These are phyloP conservation scores for Globisporangium okanoganense DNA, from an alignment of 352 stramenopile species.

Conservation along the genomic window DNA sequence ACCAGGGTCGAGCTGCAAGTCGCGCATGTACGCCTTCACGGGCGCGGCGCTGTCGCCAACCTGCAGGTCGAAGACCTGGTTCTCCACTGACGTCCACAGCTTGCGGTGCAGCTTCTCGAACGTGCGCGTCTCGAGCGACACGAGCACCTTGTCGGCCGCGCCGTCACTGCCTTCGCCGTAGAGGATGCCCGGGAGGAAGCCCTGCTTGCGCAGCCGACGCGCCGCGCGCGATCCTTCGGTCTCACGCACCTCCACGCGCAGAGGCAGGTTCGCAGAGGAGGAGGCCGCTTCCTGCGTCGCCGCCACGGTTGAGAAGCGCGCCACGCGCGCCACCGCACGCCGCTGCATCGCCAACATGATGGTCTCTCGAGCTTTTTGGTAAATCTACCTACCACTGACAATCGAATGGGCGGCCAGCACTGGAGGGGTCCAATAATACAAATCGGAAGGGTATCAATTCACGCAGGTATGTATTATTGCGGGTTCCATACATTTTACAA, in stretches of 20 bases:
- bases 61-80: conserved; percentile 85
- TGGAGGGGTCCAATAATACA: not conserved
- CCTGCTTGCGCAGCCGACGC: conserved; percentile 77
- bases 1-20: conserved; percentile 81
- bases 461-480: not conserved
- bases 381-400: conserved; percentile 18
- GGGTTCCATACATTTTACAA: not conserved
- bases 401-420: conserved; percentile 9
- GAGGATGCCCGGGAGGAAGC: conserved; percentile 73
- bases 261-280: conserved; percentile 9
- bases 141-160: conserved; percentile 64
- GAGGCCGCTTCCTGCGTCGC: conserved; percentile 9
- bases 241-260: conserved; percentile 63
- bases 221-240: conserved; percentile 71
- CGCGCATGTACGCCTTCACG: conserved; percentile 84
- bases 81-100: conserved; percentile 83
- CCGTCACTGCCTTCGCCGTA: conserved; percentile 80
- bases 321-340: conserved; percentile 30
- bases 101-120: conserved; percentile 87
- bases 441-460: not conserved
- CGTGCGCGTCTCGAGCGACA: conserved; percentile 60
- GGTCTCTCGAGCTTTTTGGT: conserved; percentile 4
- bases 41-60: conserved; percentile 46
- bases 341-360: conserved; percentile 52
- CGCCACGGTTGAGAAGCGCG: conserved; percentile 48